phyloP scores from a whole-genome alignment of 306 rosid genomes.

The Cyamopsis tetragonoloba region DNA sequence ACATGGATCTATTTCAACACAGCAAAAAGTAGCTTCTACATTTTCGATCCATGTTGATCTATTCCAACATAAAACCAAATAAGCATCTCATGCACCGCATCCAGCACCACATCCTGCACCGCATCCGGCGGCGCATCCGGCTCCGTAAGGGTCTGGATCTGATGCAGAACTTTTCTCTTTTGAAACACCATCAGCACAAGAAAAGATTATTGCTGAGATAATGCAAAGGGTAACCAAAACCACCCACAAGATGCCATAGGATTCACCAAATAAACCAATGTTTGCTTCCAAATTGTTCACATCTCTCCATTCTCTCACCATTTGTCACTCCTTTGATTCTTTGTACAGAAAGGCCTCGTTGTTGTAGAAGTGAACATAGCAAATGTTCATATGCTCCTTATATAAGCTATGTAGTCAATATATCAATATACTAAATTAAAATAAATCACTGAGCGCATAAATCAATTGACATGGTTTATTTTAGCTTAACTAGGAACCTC shows the following conservation, averaged over 20 bases:
- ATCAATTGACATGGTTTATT: no score
- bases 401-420: slow-evolving; percentile 11
- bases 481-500: no score
- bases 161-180: slow-evolving; percentile 45
- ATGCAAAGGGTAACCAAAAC: slow-evolving; percentile 46
- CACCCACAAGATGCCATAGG: slow-evolving; percentile 30
- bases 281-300: slow-evolving; percentile 22
- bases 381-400: slow-evolving; percentile 13
- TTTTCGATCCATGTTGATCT: no score
- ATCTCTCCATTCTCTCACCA: slow-evolving; percentile 57
- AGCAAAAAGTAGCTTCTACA: no score
- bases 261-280: slow-evolving; percentile 23
- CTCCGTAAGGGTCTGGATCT: slow-evolving; percentile 46
- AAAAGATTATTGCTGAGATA: slow-evolving; percentile 49
- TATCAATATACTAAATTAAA: slow-evolving; percentile 13
- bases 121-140: slow-evolving; percentile 57
- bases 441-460: no score
- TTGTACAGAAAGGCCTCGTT: background rate
- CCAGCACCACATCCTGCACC: slow-evolving; percentile 60
- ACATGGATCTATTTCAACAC: no score
- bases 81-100: slow-evolving; percentile 54
- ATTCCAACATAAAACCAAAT: no score
- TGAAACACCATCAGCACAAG: slow-evolving; percentile 57
- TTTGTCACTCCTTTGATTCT: slow-evolving; percentile 16
- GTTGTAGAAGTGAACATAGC: slow-evolving; percentile 25